Evolutionary conservation across 1,284 basidiomycete genomes (phyloP), one percentile per base, ranked within the genome.

Genomic region (Microbotryum silenes-acaulis): DNA sequence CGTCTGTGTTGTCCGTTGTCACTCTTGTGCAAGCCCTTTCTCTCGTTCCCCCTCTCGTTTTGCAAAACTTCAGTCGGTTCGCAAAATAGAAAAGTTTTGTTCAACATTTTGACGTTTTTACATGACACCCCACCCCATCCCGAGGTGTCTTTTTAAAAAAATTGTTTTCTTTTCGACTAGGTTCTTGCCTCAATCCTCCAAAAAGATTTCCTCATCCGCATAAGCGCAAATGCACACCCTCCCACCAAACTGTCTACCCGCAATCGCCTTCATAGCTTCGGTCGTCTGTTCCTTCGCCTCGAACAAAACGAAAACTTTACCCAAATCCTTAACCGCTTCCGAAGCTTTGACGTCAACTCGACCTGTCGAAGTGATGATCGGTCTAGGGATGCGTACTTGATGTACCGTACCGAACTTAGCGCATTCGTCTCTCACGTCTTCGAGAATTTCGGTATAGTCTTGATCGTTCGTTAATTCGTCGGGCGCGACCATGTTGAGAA

Each of bases 401-500:
- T 88, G 85, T 42, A 97, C 86, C 12, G 75, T 72, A 20, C 93
- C 93, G 74, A 87, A 92, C 72, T 83, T 87, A 20, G 80, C 79
- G 72, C 89, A 92, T 77, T 99, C 94, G 67, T 94, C 89, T 70
- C 88, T 88, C 73, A 98, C 85, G 75, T 99, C 94, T 73, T 96
- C 91, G 66, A 90, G 84, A 60, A 99, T 85, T 70, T 99, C 94
- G 21, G 83, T 83, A 74, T 96, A 99, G 73, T 98, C 94, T 65
- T 86, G 80, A 75, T 97, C 94, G 73, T 93, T 87, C 29, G 82
- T 77, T 59, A 99, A 82, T 74, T 99, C 94, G 60, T 98, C 94
- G 3, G 89, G 77, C 0, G 89, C 90, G 66, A 99, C 92, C 96
- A 98, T 98, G 81, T 98, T 99, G 73, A 99, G 80, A 86, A 99